These are phyloP conservation scores for Neofusicoccum ribis DNA, from an alignment of 2,329 filamentous ascomycete genomes.

Conservation along the genomic window DNA sequence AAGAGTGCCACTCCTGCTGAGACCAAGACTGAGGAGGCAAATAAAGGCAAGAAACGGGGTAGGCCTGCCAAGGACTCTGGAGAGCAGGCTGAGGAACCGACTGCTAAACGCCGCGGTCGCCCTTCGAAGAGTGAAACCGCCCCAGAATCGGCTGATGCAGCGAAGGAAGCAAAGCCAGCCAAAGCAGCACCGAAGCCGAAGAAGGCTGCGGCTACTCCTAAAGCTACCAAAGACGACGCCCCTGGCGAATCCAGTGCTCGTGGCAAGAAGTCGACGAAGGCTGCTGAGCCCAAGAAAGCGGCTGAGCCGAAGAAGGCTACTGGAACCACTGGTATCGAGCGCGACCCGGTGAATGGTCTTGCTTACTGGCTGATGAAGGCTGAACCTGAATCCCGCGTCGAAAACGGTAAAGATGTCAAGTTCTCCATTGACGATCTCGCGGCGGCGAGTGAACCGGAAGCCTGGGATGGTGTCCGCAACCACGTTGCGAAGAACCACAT, in stretches of 20 bases:
- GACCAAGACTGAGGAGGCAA: neutral
- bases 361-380: conserved; percentile 53
- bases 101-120: conserved; percentile 14
- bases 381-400: conserved; percentile 79
- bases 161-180: neutral
- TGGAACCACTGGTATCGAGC: neutral
- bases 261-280: conserved; percentile 8
- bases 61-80: neutral
- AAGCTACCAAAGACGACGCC: neutral
- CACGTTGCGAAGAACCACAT: conserved; percentile 79
- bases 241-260: neutral
- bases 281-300: neutral
- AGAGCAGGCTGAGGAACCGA: conserved; percentile 17
- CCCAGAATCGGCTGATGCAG: neutral
- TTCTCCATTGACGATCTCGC: conserved; percentile 93
- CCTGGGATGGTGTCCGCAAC: conserved; percentile 76
- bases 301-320: conserved; percentile 1
- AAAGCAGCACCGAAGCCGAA: conserved; percentile 10
- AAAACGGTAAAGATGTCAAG: conserved; percentile 83
- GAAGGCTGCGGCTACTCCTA: neutral
- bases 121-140: conserved; percentile 7
- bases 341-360: conserved; percentile 5
- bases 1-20: neutral
- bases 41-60: neutral
- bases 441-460: conserved; percentile 71